phyloP scores from a whole-genome alignment of 345 rosid genomes.

The Eutrema heterophyllum region DNA sequence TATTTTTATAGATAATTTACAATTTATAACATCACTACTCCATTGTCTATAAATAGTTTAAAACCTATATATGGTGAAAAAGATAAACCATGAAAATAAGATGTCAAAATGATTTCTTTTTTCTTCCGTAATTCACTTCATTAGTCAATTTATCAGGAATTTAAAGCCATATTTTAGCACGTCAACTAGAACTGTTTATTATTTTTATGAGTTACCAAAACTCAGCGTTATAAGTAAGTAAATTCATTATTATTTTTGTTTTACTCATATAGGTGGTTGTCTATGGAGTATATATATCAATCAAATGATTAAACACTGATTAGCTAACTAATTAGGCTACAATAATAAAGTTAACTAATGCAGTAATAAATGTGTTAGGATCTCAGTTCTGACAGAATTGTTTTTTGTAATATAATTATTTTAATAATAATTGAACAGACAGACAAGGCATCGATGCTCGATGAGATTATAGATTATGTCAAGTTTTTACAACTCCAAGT shows the following conservation, averaged over 20 bases:
- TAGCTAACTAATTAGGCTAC: constrained; percentile 3
- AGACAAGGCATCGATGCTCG: constrained; percentile 99
- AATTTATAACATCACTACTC: no score
- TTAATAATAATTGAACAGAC: constrained; percentile 60
- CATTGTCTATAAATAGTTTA: no score
- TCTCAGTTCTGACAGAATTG: constrained; percentile 23
- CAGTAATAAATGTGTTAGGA: constrained; percentile 20
- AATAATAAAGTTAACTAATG: constrained; percentile 5
- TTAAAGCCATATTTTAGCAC: background rate
- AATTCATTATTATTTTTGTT: background rate
- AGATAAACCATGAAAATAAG: no score
- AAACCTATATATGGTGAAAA: no score
- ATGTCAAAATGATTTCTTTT: no score
- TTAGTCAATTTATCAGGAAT: no score
- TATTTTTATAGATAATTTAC: no score
- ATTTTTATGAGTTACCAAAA: no score
- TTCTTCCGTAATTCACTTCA: no score
- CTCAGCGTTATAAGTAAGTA: no score
- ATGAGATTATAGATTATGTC: constrained; percentile 99
- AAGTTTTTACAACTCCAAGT: constrained; percentile 99
- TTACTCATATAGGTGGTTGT: constrained; percentile 14
- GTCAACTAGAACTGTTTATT: background rate
- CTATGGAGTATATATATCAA: background rate
- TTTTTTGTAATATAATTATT: background rate
- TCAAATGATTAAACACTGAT: constrained; percentile 30